phyloP scores from a whole-genome alignment of 495 filamentous ascomycete genomes.

The Penicillium salamii region DNA sequence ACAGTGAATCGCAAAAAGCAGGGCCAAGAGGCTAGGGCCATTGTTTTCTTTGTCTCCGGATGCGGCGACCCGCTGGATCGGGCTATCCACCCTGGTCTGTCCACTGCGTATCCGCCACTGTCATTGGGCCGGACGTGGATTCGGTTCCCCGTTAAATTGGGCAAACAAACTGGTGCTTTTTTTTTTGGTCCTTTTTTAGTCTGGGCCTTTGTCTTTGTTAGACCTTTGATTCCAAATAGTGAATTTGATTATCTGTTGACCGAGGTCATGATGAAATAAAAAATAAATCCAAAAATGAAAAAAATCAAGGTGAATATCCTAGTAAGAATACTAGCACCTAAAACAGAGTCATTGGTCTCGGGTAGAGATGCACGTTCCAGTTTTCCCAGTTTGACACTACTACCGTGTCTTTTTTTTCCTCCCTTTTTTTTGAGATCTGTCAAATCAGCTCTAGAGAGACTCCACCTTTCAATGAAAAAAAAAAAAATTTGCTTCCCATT shows the following conservation, averaged over 20 bases:
- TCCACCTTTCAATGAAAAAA: too few relatives aligned
- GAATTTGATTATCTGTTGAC: neutral
- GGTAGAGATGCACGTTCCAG: neutral
- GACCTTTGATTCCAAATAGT: neutral
- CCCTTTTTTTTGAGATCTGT: neutral
- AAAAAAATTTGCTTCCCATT: neutral
- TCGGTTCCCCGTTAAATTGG: conserved; percentile 5
- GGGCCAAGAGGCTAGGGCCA: conserved; percentile 16
- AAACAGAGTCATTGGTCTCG: too few relatives aligned
- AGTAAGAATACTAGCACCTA: too few relatives aligned
- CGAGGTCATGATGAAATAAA: too few relatives aligned
- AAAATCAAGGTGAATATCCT: too few relatives aligned
- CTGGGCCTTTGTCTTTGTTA: neutral
- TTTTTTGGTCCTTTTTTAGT: neutral
- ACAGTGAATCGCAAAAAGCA: too few relatives aligned
- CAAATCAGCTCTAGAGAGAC: too few relatives aligned
- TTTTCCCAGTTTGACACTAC: conserved; percentile 7
- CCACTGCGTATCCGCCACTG: neutral
- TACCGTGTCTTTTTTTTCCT: conserved; percentile 17
- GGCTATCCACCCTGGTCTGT: neutral
- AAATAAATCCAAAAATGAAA: too few relatives aligned
- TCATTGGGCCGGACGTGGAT: neutral
- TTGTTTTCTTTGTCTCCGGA: conserved; percentile 44
- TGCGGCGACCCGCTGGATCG: conserved; percentile 34
- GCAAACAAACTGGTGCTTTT: neutral